Base-by-base conservation (phyloP, 495 filamentous ascomycete species). In the Lentithecium fluviatile region DNA sequence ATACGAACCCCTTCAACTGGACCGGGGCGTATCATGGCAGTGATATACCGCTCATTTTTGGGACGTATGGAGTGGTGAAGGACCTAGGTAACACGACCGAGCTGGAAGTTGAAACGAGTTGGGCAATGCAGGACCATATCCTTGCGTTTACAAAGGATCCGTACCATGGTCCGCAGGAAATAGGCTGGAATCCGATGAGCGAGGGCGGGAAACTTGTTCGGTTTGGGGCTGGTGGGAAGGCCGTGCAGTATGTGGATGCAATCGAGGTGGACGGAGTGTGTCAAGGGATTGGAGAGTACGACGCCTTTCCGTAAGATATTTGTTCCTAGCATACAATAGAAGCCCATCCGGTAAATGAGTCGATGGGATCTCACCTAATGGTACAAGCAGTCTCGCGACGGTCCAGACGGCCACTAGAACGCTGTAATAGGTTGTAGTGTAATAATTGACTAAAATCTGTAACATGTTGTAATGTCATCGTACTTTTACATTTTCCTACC, bases 11-110 rank as follows among this genome's bases (percentile, higher is more conserved):
- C 0, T 69, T 66, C 26, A 6, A 56, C 13, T 80, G 78, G 78
- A 72, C 80, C 54, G 80, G 80, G 7, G 80, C 80, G 15, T 82
- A 80, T 46, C 80, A 83, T 56, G 71, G 71, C 1, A 72, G 74
- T 42, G 75, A 81, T 50, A 55, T 79, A 2, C 78, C 78, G 0
- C 73, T 79, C 53, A 69, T 76, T 17, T 80, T 82, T 56, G 79
- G 80, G n/a, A 58, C 42, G 75, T 60, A 53, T 20, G 3, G 7
- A 0, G 26, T 72, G 0, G 37, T 67, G 34, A 62, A 73, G n/a
- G 24, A 66, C 12, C 60, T 58, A 13, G 69, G 64, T 2, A 59
- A 43, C 6, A 71, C 74, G 3, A 72, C 72, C n/a, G 51, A 56
- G 17, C 71, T 71, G 25, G 68, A 79, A 64, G 68, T 60, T 24